Percentiles rank a stretch among this genome's conserved stretches.
These are phyloP conservation scores for Wickerhamiella qilinensis DNA, from an alignment of 805 yeast genomes.

Conservation along the genomic window DNA sequence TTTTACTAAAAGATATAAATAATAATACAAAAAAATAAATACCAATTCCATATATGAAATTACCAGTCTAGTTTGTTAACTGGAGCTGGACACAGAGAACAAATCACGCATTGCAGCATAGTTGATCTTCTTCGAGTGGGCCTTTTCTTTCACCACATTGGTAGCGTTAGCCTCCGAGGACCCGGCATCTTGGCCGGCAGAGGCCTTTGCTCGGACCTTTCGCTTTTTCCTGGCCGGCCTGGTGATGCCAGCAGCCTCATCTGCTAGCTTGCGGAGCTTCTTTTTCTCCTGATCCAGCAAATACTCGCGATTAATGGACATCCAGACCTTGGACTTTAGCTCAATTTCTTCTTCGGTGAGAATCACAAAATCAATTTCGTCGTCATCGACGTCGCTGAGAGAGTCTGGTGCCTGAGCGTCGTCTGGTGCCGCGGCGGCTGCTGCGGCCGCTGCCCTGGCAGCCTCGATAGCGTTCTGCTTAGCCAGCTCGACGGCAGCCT, in stretches of 20 bases:
- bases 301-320: constrained; percentile 74
- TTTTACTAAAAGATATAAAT: too few species aligned
- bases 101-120: constrained; percentile 53
- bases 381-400: constrained; percentile 70
- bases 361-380: constrained; percentile 46
- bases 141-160: constrained; percentile 55
- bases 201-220: constrained; percentile 20
- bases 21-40: too few species aligned
- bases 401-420: constrained; percentile 24
- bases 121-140: constrained; percentile 78
- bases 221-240: constrained; percentile 31
- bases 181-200: constrained; percentile 18
- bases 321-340: constrained; percentile 76
- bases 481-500: too few species aligned
- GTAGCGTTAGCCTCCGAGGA: constrained; percentile 73
- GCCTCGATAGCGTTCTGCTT: constrained; percentile 10
- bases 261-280: constrained; percentile 71
- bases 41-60: too few species aligned
- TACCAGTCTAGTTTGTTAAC: too few species aligned
- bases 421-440: constrained; percentile 22
- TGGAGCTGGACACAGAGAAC: too few species aligned
- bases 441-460: constrained; percentile 15
- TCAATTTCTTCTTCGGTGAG: constrained; percentile 54
- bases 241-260: constrained; percentile 61
- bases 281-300: constrained; percentile 73